Conservation (phyloP, 2,329 filamentous ascomycete species). For the Penicillium thymicola region DNA sequence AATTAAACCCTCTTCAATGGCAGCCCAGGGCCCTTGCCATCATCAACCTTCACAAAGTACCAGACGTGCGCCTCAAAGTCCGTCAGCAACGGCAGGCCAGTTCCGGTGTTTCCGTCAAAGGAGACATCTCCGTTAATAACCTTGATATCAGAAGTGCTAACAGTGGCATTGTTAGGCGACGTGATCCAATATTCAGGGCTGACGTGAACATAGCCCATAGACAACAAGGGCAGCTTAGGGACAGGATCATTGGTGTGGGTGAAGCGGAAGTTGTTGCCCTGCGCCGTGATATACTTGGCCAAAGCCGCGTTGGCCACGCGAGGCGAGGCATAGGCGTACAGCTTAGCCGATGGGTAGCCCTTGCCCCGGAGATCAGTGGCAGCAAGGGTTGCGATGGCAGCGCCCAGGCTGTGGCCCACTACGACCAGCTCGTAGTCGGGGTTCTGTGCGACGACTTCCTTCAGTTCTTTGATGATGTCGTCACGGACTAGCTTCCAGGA, state of each 20-base stretch:
- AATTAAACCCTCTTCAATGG: slow-evolving; percentile 9
- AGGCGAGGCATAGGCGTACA: slow-evolving; percentile 67
- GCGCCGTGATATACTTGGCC: slow-evolving; percentile 52
- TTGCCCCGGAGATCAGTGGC: slow-evolving; percentile 53
- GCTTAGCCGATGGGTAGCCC: slow-evolving; percentile 48
- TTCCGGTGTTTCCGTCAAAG: slow-evolving; percentile 25
- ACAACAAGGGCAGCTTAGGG: slow-evolving; percentile 61
- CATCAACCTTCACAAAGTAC: slow-evolving; percentile 26
- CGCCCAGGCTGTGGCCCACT: slow-evolving; percentile 67
- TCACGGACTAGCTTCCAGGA: slow-evolving; percentile 41
- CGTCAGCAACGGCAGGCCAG: slow-evolving; percentile 16
- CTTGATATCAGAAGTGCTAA: slow-evolving; percentile 18
- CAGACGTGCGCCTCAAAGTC: slow-evolving; percentile 23
- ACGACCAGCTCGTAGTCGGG: slow-evolving; percentile 42
- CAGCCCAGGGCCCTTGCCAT: slow-evolving; percentile 15
- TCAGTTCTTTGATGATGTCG: slow-evolving; percentile 37
- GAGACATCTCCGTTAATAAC: slow-evolving; percentile 24
- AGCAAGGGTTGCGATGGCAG: slow-evolving; percentile 60
- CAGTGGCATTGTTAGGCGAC: slow-evolving; percentile 24
- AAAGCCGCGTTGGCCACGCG: slow-evolving; percentile 60
- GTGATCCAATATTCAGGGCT: slow-evolving; percentile 66
- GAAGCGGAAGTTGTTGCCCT: slow-evolving; percentile 58
- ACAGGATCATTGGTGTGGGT: slow-evolving; percentile 68
- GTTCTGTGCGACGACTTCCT: slow-evolving; percentile 13
- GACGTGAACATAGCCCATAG: slow-evolving; percentile 63